These are phyloP conservation scores for Rehmannia glutinosa DNA, from an alignment of 257 asterid species.

Conservation along the genomic window DNA sequence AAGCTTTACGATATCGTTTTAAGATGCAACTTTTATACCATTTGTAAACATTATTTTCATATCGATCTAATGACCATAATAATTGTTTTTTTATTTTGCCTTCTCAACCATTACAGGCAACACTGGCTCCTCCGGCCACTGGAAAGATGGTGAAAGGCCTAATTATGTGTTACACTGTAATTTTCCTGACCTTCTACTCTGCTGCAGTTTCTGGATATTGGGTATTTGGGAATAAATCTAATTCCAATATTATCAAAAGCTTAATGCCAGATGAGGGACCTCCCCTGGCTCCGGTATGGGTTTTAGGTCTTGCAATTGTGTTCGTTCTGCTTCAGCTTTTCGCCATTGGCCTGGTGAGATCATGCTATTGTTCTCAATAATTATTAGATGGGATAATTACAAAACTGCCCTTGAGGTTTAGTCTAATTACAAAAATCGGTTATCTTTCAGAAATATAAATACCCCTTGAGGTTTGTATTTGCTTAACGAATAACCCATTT, in stretches of 20 bases:
- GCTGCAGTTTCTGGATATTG: constrained; percentile 89
- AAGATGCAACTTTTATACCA: no score
- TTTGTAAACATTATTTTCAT: no score
- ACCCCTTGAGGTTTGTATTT: neutral
- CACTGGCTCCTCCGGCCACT: constrained; percentile 91
- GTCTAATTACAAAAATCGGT: neutral
- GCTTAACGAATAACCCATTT: neutral
- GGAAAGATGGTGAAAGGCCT: constrained; percentile 98
- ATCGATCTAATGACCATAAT: neutral
- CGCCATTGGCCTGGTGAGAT: constrained; percentile 80
- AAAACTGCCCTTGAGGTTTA: neutral
- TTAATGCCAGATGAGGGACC: constrained; percentile 76
- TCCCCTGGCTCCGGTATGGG: constrained; percentile 46
- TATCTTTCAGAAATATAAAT: neutral
- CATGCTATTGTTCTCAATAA: neutral
- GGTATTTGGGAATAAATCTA: constrained; percentile 82
- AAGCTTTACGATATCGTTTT: neutral
- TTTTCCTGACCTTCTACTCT: constrained; percentile 79
- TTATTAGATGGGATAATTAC: neutral
- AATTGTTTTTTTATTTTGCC: neutral
- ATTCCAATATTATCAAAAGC: constrained; percentile 74
- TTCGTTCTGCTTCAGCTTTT: constrained; percentile 73
- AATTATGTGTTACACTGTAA: constrained; percentile 83
- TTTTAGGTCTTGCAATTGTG: constrained; percentile 55
- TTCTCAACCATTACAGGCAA: constrained; percentile 52